Conservation (phyloP, 192 early-diverging fungal species). For the Entomortierella beljakovae region DNA sequence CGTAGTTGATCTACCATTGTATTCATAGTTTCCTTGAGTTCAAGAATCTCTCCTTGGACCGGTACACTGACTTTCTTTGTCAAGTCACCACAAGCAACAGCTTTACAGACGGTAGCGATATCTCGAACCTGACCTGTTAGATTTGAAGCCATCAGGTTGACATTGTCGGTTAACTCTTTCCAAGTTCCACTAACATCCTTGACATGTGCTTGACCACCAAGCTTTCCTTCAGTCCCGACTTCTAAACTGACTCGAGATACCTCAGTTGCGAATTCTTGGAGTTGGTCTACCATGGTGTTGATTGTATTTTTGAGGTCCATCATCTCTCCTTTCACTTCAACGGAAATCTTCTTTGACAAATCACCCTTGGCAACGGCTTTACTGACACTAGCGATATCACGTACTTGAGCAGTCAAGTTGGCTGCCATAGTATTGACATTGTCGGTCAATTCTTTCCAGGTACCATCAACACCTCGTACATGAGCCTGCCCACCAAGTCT, state of each 20-base stretch:
- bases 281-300: constrained; percentile 71
- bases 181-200: constrained; percentile 67
- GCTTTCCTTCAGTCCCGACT: constrained; percentile 70
- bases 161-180: constrained; percentile 70
- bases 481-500: constrained; percentile 73
- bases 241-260: constrained; percentile 67
- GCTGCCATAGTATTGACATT: constrained; percentile 76
- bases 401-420: constrained; percentile 72
- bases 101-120: constrained; percentile 67
- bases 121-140: constrained; percentile 69
- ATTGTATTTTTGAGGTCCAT: constrained; percentile 66
- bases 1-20: constrained; percentile 56
- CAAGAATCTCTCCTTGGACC: constrained; percentile 68
- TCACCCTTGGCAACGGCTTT: constrained; percentile 69
- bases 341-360: constrained; percentile 67
- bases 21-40: constrained; percentile 75
- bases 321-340: constrained; percentile 69
- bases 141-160: constrained; percentile 71
- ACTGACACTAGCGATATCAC: constrained; percentile 72
- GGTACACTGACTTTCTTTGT: constrained; percentile 64
- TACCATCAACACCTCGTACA: constrained; percentile 68
- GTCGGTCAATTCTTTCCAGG: constrained; percentile 75
- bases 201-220: constrained; percentile 67
- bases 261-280: constrained; percentile 68
- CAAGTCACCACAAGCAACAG: constrained; percentile 68